Percentiles rank a stretch among this genome's conserved stretches.
Evolutionary conservation across 805 yeast species (phyloP).

Genomic region (Kodamaea neixiangensis): DNA sequence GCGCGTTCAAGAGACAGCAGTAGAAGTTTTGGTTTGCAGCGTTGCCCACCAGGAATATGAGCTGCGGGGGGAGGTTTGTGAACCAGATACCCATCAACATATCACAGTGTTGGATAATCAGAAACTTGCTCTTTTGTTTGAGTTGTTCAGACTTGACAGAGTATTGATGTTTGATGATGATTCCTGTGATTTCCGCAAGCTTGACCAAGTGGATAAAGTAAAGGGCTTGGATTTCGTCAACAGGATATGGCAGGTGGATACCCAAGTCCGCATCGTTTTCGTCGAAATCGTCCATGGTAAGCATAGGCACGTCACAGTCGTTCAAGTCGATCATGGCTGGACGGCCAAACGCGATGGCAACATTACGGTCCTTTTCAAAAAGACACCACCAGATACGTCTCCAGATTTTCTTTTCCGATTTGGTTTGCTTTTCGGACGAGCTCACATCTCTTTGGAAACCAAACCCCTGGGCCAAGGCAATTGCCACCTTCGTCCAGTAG

Average conservation of each 20-base stretch:
- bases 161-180: slow-evolving; percentile 67
- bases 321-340: slow-evolving; percentile 68
- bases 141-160: slow-evolving; percentile 65
- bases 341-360: slow-evolving; percentile 73
- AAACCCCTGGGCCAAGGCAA: slow-evolving; percentile 70
- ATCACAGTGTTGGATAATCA: slow-evolving; percentile 66
- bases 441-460: slow-evolving; percentile 69
- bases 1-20: slow-evolving; percentile 61
- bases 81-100: slow-evolving; percentile 79
- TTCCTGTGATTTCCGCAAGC: slow-evolving; percentile 70
- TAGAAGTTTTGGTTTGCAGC: slow-evolving; percentile 54
- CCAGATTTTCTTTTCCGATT: slow-evolving; percentile 49
- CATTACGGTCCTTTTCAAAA: slow-evolving; percentile 67
- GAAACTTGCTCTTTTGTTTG: slow-evolving; percentile 43
- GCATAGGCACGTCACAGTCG: slow-evolving; percentile 77
- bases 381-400: slow-evolving; percentile 78
- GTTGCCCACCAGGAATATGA: slow-evolving; percentile 63
- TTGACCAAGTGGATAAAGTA: slow-evolving; percentile 65
- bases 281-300: slow-evolving; percentile 63
- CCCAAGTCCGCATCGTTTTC: slow-evolving; percentile 48
- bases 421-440: slow-evolving; percentile 39
- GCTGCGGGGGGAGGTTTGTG: slow-evolving; percentile 59
- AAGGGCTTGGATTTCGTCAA: slow-evolving; percentile 50
- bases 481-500: slow-evolving; percentile 71
- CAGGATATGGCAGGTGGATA: slow-evolving; percentile 42